These are phyloP conservation scores for Pyrenula massariospora DNA, from an alignment of 495 filamentous ascomycete species.

Conservation along the genomic window DNA sequence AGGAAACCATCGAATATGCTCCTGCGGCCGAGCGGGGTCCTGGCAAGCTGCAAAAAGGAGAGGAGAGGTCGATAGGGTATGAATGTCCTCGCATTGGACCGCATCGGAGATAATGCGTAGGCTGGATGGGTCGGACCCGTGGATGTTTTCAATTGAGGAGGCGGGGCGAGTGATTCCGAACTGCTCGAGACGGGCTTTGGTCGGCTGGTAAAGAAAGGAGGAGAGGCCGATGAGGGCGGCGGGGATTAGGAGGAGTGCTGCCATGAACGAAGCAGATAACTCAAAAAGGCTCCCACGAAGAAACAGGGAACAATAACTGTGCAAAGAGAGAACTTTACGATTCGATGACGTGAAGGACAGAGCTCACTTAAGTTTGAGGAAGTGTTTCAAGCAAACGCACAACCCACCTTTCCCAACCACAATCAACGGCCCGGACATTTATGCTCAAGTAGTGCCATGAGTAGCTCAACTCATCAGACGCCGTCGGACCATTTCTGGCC, in stretches of 20 bases:
- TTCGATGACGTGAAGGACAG: too few species aligned
- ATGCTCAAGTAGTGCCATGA: too few species aligned
- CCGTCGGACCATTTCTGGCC: too few species aligned
- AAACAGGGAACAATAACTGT: too few species aligned
- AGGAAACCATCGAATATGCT: slow-evolving; percentile 45
- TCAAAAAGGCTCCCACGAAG: not conserved
- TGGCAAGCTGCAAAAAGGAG: slow-evolving; percentile 47
- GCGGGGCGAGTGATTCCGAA: slow-evolving; percentile 18
- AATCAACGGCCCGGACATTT: too few species aligned
- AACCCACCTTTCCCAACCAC: too few species aligned
- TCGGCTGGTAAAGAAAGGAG: slow-evolving; percentile 19
- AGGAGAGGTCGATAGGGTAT: slow-evolving; percentile 37
- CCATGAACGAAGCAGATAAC: slow-evolving; percentile 16
- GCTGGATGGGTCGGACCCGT: slow-evolving; percentile 21
- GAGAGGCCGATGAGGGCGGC: slow-evolving; percentile 22
- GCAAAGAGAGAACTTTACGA: too few species aligned
- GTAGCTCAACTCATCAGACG: too few species aligned
- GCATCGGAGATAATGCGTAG: slow-evolving; percentile 33
- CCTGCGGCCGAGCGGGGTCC: slow-evolving; percentile 21
- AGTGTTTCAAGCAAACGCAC: too few species aligned
- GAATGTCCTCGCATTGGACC: slow-evolving; percentile 46
- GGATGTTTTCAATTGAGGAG: slow-evolving; percentile 13
- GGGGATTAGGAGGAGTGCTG: slow-evolving; percentile 12
- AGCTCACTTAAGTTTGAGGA: too few species aligned
- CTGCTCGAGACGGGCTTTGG: slow-evolving; percentile 15